A percentile compares a stretch with the other conserved stretches of the same genome.
These are phyloP conservation scores for Coffea canephora DNA, from an alignment of 257 asterid genomes.

Conservation along the genomic window DNA sequence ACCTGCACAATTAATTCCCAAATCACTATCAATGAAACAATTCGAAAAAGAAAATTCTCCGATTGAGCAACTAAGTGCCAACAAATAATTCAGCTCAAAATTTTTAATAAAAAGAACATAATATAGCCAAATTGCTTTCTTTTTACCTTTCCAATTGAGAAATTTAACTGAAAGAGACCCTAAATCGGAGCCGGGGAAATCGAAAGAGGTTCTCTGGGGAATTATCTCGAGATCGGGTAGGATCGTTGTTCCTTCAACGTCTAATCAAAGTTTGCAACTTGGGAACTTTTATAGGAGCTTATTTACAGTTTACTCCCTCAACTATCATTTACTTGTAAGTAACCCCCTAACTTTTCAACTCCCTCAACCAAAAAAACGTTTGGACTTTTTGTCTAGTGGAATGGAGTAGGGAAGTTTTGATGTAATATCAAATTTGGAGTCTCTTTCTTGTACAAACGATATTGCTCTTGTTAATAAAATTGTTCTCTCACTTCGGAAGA, in stretches of 20 bases:
- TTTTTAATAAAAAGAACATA: neutral
- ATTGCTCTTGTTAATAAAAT: too few relatives aligned
- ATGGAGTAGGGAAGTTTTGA: too few relatives aligned
- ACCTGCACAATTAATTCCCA: slow-evolving; percentile 11
- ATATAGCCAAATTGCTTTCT: neutral
- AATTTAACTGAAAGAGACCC: neutral
- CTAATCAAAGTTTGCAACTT: neutral
- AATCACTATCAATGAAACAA: neutral
- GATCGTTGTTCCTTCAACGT: neutral
- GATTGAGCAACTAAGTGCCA: neutral
- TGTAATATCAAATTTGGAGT: too few relatives aligned
- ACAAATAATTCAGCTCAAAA: neutral
- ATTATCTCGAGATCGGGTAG: neutral
- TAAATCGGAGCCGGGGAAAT: neutral
- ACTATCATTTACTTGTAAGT: neutral
- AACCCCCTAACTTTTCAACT: neutral
- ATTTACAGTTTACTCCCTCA: neutral
- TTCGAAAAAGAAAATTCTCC: neutral
- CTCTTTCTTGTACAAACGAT: too few relatives aligned
- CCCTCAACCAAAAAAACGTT: too few relatives aligned
- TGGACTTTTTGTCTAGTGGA: too few relatives aligned
- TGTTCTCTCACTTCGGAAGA: too few relatives aligned
- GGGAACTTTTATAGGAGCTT: neutral
- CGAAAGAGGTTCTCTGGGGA: neutral
- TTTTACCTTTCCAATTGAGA: neutral